Evolutionary conservation across 1,284 basidiomycete genomes (phyloP), one percentile per base, ranked within the genome.

Genomic region (Trametes versicolor): DNA sequence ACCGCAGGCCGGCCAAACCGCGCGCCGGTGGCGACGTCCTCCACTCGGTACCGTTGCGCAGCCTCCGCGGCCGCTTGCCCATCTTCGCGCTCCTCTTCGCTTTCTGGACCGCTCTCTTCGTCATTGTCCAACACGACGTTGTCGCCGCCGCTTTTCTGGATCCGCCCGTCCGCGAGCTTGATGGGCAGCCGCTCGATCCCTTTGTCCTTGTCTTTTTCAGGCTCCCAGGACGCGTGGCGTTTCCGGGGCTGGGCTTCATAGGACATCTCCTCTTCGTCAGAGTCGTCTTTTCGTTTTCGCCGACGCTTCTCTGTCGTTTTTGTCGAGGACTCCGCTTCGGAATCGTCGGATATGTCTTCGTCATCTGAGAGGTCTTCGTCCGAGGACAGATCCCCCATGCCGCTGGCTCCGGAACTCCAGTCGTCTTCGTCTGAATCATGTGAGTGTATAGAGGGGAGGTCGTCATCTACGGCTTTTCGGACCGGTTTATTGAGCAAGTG

Each of bases 1-100:
- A 97, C 88, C 19, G 93, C 91, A 62, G 88, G 87, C 50, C 95
- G 87, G 23, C 95, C 94, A 74, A 96, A 95, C 43, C 91, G 87
- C 66, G 90, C 88, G 48, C 89, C 91, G 32, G 92, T 94, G 13
- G 92, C 80, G 23, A 92, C 86, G 71, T 93, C 91, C 66, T 93
- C 91, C 57, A 82, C 78, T n/a, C 65, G 67, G 9, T 66, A 67
- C 19, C 63, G 64, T 37, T 70, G 73, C 54, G 68, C 73, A 21
- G 73, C 59, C 32, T 61, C 70, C 27, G 77, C 29, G 29, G 29
- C 50, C 50, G 50, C 77, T 79, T 78, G 10, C 81, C 76, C 29
- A 34, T 56, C 54, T 45, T 78, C 77, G 53, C 63, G 62, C 43
- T 81, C 81, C 34, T 80, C 79, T 41, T 81, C 79, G 32, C 83